These are phyloP conservation scores for Trichoderma simmonsii DNA, from an alignment of 2,329 filamentous ascomycete species.

Conservation along the genomic window DNA sequence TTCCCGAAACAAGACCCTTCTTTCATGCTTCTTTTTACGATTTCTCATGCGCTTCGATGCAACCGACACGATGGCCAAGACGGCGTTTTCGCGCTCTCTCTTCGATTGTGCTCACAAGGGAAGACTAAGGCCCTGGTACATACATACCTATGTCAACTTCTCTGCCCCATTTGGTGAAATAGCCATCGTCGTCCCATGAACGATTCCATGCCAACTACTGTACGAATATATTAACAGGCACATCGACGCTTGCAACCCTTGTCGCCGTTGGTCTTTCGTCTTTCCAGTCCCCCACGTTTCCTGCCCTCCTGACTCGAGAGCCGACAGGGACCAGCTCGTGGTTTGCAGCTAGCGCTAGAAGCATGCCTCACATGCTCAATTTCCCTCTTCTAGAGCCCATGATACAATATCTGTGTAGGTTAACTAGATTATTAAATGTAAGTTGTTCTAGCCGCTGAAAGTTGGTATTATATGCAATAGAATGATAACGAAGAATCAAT, in stretches of 20 bases:
- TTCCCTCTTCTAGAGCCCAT: not conserved
- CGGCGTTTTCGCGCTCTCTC: not conserved
- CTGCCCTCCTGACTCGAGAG: constrained; percentile 3
- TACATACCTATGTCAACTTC: not conserved
- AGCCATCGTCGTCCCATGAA: not conserved
- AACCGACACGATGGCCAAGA: not conserved
- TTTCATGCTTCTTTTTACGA: not conserved
- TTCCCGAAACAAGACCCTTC: not conserved
- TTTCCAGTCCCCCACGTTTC: not conserved
- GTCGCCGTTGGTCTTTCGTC: not conserved
- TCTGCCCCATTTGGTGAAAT: not conserved
- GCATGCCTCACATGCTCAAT: not conserved
- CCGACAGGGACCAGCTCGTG: not conserved
- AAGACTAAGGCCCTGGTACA: not conserved
- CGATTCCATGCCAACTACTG: not conserved
- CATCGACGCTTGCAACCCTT: not conserved
- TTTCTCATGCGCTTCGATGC: not conserved
- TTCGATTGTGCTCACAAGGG: not conserved
- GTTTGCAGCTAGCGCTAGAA: not conserved
- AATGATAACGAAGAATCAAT: not conserved
- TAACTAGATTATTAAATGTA: not conserved
- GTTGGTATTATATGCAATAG: not conserved
- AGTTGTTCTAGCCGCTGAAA: not conserved
- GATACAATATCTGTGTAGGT: not conserved
- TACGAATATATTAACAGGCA: not conserved